phyloP scores from a whole-genome alignment of 2,329 filamentous ascomycete genomes.

The Trichoderma lentiforme region DNA sequence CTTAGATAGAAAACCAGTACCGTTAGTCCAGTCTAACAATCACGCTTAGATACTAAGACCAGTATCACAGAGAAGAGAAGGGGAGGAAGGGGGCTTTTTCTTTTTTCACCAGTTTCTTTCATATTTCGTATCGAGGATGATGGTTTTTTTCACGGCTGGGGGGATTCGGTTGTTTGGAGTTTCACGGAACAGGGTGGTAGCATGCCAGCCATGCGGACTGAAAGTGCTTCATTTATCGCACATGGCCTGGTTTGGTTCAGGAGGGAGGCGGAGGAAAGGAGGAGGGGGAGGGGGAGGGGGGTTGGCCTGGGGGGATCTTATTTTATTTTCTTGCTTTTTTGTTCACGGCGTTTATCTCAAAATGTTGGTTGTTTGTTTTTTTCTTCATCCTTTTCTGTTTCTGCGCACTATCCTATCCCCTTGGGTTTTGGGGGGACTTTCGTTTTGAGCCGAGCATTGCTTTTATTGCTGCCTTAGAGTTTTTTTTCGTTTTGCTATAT shows the following conservation, averaged over 20 bases:
- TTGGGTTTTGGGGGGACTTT: background rate
- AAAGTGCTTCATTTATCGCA: constrained; percentile 21
- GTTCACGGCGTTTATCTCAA: background rate
- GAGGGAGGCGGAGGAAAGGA: background rate
- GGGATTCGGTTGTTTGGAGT: constrained; percentile 6
- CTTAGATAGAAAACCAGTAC: background rate
- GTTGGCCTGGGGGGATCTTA: background rate
- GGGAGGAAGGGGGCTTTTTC: background rate
- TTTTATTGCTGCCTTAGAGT: background rate
- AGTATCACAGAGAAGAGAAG: background rate
- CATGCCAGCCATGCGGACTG: constrained; percentile 19
- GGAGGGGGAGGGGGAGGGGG: background rate
- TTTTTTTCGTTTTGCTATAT: background rate
- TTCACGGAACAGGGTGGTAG: constrained; percentile 4
- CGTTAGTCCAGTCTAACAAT: background rate
- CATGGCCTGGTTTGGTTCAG: constrained; percentile 11
- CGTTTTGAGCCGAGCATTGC: background rate
- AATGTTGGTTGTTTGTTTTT: background rate
- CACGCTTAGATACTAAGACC: background rate
- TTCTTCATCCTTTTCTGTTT: background rate
- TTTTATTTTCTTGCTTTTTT: background rate
- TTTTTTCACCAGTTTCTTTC: background rate
- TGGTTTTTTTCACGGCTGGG: background rate
- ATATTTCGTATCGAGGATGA: background rate
- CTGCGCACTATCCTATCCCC: background rate